These are phyloP conservation scores for Saxispiralis lemnorum DNA, from an alignment of 495 filamentous ascomycete genomes.

Conservation along the genomic window DNA sequence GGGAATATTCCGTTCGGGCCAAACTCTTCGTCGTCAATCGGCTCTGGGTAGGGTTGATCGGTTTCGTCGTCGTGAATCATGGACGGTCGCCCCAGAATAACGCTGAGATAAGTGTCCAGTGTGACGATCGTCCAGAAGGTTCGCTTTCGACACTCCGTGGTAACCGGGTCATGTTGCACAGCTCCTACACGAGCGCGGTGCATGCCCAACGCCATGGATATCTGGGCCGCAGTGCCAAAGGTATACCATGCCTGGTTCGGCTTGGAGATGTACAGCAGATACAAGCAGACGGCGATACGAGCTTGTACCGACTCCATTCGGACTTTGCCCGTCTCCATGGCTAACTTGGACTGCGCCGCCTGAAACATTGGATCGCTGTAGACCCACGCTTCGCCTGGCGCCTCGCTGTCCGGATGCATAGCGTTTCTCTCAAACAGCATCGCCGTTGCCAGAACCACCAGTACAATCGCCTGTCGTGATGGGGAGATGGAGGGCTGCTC, in stretches of 20 bases:
- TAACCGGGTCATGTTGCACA: background rate
- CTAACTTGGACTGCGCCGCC: constrained; percentile 1
- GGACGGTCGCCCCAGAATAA: constrained; percentile 36
- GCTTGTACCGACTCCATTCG: constrained; percentile 14
- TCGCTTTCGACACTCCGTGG: constrained; percentile 25
- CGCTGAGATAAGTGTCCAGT: constrained; percentile 40
- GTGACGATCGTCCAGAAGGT: constrained; percentile 41
- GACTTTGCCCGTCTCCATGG: constrained; percentile 3
- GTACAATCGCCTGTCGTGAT: constrained; percentile 6
- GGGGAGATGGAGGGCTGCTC: background rate
- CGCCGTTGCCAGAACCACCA: constrained; percentile 11
- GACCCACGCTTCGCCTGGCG: background rate
- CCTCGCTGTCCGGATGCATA: background rate
- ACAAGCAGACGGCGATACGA: constrained; percentile 5
- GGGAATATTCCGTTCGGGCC: constrained; percentile 7
- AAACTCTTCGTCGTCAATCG: constrained; percentile 38
- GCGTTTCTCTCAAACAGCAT: background rate
- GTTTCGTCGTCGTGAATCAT: constrained; percentile 36
- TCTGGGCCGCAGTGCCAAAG: constrained; percentile 9
- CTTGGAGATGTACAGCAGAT: constrained; percentile 9
- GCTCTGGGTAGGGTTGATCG: constrained; percentile 35
- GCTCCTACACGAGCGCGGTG: background rate
- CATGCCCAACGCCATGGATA: constrained; percentile 10
- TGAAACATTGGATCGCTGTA: constrained; percentile 1
- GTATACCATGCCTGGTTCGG: constrained; percentile 14